Base-by-base conservation (phyloP, 2,329 filamentous ascomycete genomes). In the Geosmithia morbida region DNA sequence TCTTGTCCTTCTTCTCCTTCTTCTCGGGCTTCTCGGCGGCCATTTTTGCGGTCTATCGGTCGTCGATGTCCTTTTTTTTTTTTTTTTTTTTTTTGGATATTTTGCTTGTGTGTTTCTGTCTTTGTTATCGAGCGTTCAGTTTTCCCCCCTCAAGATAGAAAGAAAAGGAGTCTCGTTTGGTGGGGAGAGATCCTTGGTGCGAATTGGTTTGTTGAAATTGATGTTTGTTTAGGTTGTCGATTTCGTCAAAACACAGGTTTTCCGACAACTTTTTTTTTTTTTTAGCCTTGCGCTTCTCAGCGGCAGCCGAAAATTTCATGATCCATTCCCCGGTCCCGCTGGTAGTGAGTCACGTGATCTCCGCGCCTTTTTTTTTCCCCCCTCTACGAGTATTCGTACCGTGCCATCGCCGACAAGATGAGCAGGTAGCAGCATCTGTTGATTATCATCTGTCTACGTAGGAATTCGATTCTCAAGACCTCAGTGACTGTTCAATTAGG, bases 1-100 rank as follows among this genome's bases (percentile, higher is more conserved):
- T 76, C 70, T 77, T 76, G 47, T 77, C 72, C 65, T 77, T 76
- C 67, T 74, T 76, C 49, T 71, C 69, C 64, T 70, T 72, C 61
- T 70, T 70, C 47, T 70, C 67, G 54, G 66, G 65, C 59, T 67
- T 65, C 58, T 70, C 68, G 58, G 68, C 61, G 58, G 68, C 69
- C 69, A 71, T 71, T 59, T 57, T 50, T 46, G 33, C 45, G 37
- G 41, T 26, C n/a, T n/a, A n/a, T n/a, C n/a, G n/a, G n/a, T n/a
- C n/a, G n/a, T n/a, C n/a, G 18, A 30, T 30, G 29, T 30, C 7
- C 6, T 30, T 6, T 30, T 30, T 30, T 30, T 30, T 30, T 30
- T 30, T 11, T 30, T 6, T 7, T 30, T 30, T 6, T 30, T 30
- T 11, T 30, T 30, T 11, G 7, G 7, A 11, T 7, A 30, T 30